Conservation (phyloP, 139 green algal genomes). For the Coccomyxa sp. region DNA sequence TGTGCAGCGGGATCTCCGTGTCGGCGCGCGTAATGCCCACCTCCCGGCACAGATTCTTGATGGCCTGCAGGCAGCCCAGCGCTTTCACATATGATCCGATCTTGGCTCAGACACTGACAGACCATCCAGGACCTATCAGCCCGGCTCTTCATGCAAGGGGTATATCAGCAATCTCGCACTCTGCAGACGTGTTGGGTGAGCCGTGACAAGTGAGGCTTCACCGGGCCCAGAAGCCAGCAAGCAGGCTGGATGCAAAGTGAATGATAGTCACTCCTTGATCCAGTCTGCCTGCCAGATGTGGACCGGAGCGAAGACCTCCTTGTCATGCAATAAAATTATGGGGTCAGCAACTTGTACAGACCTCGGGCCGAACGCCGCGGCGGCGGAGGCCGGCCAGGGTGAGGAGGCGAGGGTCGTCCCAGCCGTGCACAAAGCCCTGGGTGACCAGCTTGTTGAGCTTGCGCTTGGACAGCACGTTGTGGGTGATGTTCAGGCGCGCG, state of each 20-base stretch:
- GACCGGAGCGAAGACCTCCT: too few relatives aligned
- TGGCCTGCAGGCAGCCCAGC: slow-evolving; percentile 42
- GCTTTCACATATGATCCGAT: too few relatives aligned
- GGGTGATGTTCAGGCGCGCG: slow-evolving; percentile 91
- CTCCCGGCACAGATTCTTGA: slow-evolving; percentile 95
- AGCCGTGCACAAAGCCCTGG: slow-evolving; percentile 78
- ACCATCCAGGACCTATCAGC: too few relatives aligned
- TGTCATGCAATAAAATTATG: neutral
- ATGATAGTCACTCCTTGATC: too few relatives aligned
- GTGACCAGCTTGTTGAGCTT: slow-evolving; percentile 93
- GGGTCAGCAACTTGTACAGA: neutral
- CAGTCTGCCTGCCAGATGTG: too few relatives aligned
- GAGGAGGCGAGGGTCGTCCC: slow-evolving; percentile 95
- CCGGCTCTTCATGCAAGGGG: too few relatives aligned
- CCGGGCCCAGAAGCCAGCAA: too few relatives aligned
- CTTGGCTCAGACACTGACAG: too few relatives aligned
- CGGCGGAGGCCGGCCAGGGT: slow-evolving; percentile 89
- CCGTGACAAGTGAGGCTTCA: too few relatives aligned
- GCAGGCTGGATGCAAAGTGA: too few relatives aligned
- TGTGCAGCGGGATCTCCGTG: slow-evolving; percentile 80
- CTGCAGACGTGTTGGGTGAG: too few relatives aligned
- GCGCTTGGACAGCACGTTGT: slow-evolving; percentile 97
- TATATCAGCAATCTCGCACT: too few relatives aligned
- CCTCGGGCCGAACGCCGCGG: slow-evolving; percentile 71
- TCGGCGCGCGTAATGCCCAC: slow-evolving; percentile 85